Percentiles rank a stretch among this genome's conserved stretches.
phyloP scores from a whole-genome alignment of 768 basidiomycete species.

The Multifurca ochricompacta region DNA sequence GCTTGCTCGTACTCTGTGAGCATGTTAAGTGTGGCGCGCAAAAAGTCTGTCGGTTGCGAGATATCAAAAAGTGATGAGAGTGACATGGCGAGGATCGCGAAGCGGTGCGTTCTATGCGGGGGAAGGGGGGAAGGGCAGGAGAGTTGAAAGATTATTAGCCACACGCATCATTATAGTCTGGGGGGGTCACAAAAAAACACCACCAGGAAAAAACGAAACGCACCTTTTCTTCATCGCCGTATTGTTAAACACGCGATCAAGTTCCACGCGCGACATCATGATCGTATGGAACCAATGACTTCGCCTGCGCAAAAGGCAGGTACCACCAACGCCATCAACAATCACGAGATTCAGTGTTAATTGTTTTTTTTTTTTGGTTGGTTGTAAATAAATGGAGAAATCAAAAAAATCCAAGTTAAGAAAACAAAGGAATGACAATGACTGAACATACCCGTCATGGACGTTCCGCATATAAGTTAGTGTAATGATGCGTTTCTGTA shows the following conservation, averaged over 20 bases:
- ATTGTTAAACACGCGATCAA: conserved; percentile 70
- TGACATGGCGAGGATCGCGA: conserved; percentile 81
- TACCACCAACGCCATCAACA: no score
- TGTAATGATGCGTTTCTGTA: conserved; percentile 79
- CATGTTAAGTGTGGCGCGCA: conserved; percentile 63
- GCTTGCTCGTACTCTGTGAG: conserved; percentile 72
- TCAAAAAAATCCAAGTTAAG: neutral
- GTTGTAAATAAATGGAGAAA: no score
- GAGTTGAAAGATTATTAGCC: no score
- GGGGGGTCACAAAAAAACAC: no score
- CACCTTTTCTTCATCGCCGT: conserved; percentile 73
- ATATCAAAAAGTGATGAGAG: conserved; percentile 78
- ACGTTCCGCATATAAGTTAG: conserved; percentile 79
- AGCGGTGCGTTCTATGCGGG: conserved; percentile 61
- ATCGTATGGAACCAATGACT: conserved; percentile 89
- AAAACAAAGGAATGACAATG: neutral
- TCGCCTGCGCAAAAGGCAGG: conserved; percentile 48
- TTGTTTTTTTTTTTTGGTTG: no score
- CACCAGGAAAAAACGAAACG: conserved; percentile 23
- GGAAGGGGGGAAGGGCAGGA: neutral
- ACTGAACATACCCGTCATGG: conserved; percentile 66
- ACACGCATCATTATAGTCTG: no score
- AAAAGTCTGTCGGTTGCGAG: conserved; percentile 68
- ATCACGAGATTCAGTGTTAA: no score
- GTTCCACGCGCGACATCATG: conserved; percentile 62